phyloP scores from a whole-genome alignment of 1,284 basidiomycete genomes.

The Malassezia furfur region DNA sequence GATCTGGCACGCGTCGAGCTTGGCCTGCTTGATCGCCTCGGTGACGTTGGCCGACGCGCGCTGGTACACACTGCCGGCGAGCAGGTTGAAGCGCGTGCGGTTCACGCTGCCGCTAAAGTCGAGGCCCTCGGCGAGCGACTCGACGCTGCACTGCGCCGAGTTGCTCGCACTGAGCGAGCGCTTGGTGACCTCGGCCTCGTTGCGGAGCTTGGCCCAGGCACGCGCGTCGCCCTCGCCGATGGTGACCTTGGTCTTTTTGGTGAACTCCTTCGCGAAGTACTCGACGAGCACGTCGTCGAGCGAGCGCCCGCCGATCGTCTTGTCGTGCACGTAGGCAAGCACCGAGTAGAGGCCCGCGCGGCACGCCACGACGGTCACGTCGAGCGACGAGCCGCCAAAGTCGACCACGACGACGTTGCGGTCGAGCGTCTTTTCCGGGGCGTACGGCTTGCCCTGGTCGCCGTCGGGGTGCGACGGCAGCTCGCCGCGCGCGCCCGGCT shows the following conservation, averaged over 20 bases:
- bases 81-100: slow-evolving; percentile 83
- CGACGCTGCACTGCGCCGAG: slow-evolving; percentile 78
- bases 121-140: slow-evolving; percentile 85
- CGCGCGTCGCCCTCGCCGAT: slow-evolving; percentile 57
- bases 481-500: slow-evolving; percentile 51
- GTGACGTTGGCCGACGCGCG: slow-evolving; percentile 60
- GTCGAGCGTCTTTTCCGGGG: slow-evolving; percentile 52
- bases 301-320: slow-evolving; percentile 56
- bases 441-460: slow-evolving; percentile 48
- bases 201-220: slow-evolving; percentile 81
- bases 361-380: slow-evolving; percentile 53
- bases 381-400: slow-evolving; percentile 56
- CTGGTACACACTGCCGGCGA: slow-evolving; percentile 65
- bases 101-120: slow-evolving; percentile 91
- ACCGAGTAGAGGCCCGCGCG: slow-evolving; percentile 55
- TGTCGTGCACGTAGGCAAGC: slow-evolving; percentile 52
- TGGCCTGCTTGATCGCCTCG: slow-evolving; percentile 58
- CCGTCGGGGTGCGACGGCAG: slow-evolving; percentile 44
- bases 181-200: slow-evolving; percentile 91
- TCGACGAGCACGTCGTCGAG: slow-evolving; percentile 76
- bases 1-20: slow-evolving; percentile 66
- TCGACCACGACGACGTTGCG: slow-evolving; percentile 56
- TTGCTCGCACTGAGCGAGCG: slow-evolving; percentile 79
- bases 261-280: slow-evolving; percentile 91
- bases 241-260: slow-evolving; percentile 82